Evolutionary conservation across 345 rosid species (phyloP).

Genomic region (Eutrema yunnanense): DNA sequence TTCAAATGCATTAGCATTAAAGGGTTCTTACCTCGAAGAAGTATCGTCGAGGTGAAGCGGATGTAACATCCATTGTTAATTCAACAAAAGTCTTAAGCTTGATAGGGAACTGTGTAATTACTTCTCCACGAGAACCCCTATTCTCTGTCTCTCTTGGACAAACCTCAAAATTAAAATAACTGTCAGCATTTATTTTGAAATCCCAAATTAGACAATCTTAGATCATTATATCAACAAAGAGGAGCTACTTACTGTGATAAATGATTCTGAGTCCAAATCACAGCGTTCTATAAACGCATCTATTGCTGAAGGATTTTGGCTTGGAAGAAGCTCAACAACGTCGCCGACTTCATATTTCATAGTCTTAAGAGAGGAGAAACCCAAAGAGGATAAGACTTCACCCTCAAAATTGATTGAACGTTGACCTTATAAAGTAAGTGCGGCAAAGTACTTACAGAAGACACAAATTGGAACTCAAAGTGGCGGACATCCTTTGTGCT

Average conservation of each 20-base stretch:
- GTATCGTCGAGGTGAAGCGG: conserved; percentile 85
- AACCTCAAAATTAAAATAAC: conserved; percentile 43
- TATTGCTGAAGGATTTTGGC: conserved; percentile 54
- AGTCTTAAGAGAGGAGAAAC: conserved; percentile 36
- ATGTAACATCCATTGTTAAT: conserved; percentile 91
- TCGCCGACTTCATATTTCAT: conserved; percentile 68
- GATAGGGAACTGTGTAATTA: conserved; percentile 37
- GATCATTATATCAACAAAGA: neutral
- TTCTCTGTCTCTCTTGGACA: conserved; percentile 41
- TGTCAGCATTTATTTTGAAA: neutral
- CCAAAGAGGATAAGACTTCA: neutral
- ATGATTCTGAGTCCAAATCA: conserved; percentile 70
- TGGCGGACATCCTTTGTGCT: conserved; percentile 81
- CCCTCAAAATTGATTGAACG: neutral
- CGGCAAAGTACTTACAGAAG: conserved; percentile 47
- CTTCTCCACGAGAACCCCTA: conserved; percentile 13
- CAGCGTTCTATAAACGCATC: conserved; percentile 70
- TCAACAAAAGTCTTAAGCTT: conserved; percentile 69
- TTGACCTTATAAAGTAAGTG: neutral
- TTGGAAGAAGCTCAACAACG: conserved; percentile 84
- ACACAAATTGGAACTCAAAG: conserved; percentile 78
- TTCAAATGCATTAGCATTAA: conserved; percentile 18
- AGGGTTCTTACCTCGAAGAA: conserved; percentile 80
- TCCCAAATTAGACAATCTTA: neutral
- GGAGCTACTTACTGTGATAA: conserved; percentile 54